These are phyloP conservation scores for Leishmania major DNA, from an alignment of 208 protist genomes.

Conservation along the genomic window DNA sequence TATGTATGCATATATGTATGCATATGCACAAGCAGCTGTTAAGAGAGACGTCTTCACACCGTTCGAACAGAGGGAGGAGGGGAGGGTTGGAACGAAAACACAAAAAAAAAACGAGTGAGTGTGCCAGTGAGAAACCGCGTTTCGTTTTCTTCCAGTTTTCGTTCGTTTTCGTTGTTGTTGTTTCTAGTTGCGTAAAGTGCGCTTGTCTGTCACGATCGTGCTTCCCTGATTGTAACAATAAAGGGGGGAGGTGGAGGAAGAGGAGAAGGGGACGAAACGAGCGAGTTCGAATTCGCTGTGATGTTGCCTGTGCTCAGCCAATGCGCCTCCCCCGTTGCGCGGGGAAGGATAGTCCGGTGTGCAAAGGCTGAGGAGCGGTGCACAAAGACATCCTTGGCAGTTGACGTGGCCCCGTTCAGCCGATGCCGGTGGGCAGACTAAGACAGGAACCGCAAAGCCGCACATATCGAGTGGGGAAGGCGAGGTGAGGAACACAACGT, in stretches of 20 bases:
- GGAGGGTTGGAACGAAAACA: background rate
- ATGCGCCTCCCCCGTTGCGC: background rate
- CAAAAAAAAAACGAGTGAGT: background rate
- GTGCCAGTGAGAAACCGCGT: too few species aligned
- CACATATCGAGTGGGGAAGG: background rate
- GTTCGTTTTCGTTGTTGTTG: too few species aligned
- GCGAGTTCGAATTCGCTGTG: background rate
- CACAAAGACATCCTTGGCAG: background rate
- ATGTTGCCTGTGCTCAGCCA: background rate
- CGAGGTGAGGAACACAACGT: background rate
- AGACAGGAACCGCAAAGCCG: background rate
- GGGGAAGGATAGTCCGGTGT: background rate
- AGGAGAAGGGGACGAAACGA: background rate
- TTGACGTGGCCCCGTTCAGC: background rate
- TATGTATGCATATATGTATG: background rate
- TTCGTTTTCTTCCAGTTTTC: background rate
- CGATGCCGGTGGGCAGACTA: background rate
- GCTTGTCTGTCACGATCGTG: too few species aligned
- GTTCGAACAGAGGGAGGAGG: background rate
- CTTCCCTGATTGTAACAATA: too few species aligned
- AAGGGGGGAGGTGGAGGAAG: too few species aligned
- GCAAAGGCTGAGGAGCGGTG: background rate
- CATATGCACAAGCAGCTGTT: background rate
- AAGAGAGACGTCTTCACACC: background rate
- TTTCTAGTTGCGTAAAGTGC: too few species aligned